Evolutionary conservation across 2,329 filamentous ascomycete genomes (phyloP).

Genomic region (Aspergillus caelatus): DNA sequence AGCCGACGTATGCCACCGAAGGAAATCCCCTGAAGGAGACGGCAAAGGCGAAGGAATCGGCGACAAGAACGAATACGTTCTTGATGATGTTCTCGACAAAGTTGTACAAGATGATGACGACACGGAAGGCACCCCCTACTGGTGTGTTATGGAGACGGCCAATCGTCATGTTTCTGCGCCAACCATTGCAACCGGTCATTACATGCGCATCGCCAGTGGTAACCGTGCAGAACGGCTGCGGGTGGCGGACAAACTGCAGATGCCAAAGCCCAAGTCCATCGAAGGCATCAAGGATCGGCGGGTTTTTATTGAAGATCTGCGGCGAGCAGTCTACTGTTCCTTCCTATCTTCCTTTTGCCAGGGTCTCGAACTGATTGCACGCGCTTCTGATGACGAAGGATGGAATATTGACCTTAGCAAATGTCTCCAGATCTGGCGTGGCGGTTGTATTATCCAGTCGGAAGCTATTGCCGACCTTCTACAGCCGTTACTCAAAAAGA

Average conservation of each 20-base stretch:
- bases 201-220: conserved; percentile 65
- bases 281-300: conserved; percentile 38
- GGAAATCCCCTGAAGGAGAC: conserved; percentile 45
- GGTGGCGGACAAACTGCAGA: conserved; percentile 53
- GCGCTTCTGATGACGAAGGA: conserved; percentile 58
- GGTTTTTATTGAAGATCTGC: conserved; percentile 60
- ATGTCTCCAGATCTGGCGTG: conserved; percentile 63
- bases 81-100: conserved; percentile 68
- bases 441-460: conserved; percentile 71
- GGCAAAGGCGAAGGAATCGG: conserved; percentile 35
- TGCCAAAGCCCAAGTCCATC: conserved; percentile 43
- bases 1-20: conserved; percentile 60
- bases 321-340: conserved; percentile 63
- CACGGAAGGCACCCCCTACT: conserved; percentile 68
- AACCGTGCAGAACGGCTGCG: conserved; percentile 59
- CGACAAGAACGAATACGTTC: conserved; percentile 51
- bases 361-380: conserved; percentile 66
- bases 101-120: conserved; percentile 70
- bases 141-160: conserved; percentile 66
- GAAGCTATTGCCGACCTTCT: conserved; percentile 67
- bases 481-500: conserved; percentile 32
- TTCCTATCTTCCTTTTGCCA: conserved; percentile 67
- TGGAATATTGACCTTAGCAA: conserved; percentile 55
- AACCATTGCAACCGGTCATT: conserved; percentile 65
- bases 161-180: conserved; percentile 65